Percentiles rank a stretch among this genome's conserved stretches.
phyloP scores from a whole-genome alignment of 1,139 yeast species.

The Torulaspora globosa region DNA sequence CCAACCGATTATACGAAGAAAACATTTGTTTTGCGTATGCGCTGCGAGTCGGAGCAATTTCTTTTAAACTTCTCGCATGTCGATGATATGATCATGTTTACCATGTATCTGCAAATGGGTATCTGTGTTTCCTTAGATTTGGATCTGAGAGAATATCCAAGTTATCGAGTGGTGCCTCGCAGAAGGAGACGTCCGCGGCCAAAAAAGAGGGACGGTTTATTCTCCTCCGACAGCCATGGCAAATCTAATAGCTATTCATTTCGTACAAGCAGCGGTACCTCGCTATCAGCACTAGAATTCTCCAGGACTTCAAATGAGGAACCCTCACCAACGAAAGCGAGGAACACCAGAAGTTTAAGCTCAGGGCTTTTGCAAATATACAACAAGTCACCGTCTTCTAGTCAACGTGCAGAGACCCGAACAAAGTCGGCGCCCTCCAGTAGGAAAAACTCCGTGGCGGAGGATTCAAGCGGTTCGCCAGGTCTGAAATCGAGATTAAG shows the following conservation, averaged over 20 bases:
- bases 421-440: slow-evolving; percentile 6
- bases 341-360: slow-evolving; percentile 13
- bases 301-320: slow-evolving; percentile 2
- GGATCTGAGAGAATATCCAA: slow-evolving; percentile 55
- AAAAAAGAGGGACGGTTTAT: slow-evolving; percentile 18
- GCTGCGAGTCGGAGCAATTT: slow-evolving; percentile 68
- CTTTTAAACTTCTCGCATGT: slow-evolving; percentile 52
- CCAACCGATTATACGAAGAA: slow-evolving; percentile 56
- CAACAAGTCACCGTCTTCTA: slow-evolving; percentile 4
- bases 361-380: slow-evolving; percentile 13
- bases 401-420: not conserved
- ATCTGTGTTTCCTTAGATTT: slow-evolving; percentile 63
- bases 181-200: slow-evolving; percentile 46
- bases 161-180: slow-evolving; percentile 70
- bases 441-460: slow-evolving; percentile 6
- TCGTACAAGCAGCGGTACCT: slow-evolving; percentile 2
- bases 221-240: slow-evolving; percentile 18
- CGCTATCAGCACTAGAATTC: slow-evolving; percentile 2
- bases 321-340: slow-evolving; percentile 1
- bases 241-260: slow-evolving; percentile 17
- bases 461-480: slow-evolving; percentile 9
- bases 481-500: slow-evolving; percentile 23
- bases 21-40: slow-evolving; percentile 49
- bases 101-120: slow-evolving; percentile 54
- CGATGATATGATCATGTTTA: slow-evolving; percentile 64